A percentile compares a stretch with the other conserved stretches of the same genome.
phyloP scores from a whole-genome alignment of 495 filamentous ascomycete species.

The Trichoderma gamsii region DNA sequence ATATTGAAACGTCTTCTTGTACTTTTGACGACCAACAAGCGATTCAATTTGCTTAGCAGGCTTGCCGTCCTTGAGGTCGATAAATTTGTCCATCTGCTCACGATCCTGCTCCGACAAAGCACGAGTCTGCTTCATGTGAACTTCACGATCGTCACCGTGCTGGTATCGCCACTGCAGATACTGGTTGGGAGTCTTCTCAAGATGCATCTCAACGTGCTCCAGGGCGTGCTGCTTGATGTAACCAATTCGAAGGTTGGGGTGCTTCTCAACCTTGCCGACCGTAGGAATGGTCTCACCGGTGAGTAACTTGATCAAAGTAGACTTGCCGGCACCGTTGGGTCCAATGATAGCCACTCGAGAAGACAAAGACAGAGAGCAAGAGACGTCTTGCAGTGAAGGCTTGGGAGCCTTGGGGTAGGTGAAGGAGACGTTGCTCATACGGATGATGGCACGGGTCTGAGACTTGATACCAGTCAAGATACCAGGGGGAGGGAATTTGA shows the following conservation, averaged over 20 bases:
- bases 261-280: conserved; percentile 87
- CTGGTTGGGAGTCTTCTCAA: conserved; percentile 98
- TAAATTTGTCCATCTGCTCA: conserved; percentile 79
- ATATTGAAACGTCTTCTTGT: conserved; percentile 98
- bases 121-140: conserved; percentile 95
- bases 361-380: conserved; percentile 76
- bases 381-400: conserved; percentile 82
- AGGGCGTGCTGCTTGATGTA: conserved; percentile 99
- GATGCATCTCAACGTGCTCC: conserved; percentile 98
- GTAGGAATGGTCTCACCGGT: conserved; percentile 94
- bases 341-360: conserved; percentile 95
- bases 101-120: conserved; percentile 78
- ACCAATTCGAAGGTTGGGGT: conserved; percentile 96
- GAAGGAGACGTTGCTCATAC: conserved; percentile 87
- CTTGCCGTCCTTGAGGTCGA: conserved; percentile 78
- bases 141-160: conserved; percentile 93
- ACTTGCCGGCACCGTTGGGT: conserved; percentile 96
- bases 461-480: conserved; percentile 95
- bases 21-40: conserved; percentile 95
- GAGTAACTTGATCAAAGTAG: conserved; percentile 92
- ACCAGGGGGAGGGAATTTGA: conserved; percentile 96
- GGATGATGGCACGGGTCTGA: conserved; percentile 82
- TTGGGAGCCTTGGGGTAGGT: conserved; percentile 82
- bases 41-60: conserved; percentile 74
- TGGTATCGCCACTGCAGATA: conserved; percentile 99